Evolutionary conservation across 306 rosid species (phyloP), one percentile per base, ranked within the genome.

Genomic region (Pyrus communis): DNA sequence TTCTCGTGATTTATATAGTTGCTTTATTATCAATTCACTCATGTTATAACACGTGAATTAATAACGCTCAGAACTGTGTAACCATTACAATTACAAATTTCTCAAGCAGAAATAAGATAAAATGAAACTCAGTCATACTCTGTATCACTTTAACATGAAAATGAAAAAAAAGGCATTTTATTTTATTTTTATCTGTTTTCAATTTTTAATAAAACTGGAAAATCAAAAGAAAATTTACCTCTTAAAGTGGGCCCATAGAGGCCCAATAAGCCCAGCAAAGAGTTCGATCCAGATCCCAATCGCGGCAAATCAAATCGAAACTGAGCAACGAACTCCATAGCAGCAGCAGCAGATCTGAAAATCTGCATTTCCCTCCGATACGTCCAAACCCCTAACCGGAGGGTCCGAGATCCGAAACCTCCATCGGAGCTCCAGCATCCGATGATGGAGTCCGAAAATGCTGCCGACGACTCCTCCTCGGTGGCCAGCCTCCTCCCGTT

Each of bases 391-490:
- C 46, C 22, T 22, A 64, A 52, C 38, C 67, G 70, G 64, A 57
- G 66, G 45, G 54, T 54, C 66, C 81, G 76, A 49, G 55, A 80
- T 71, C 74, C 70, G 67, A 62, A 18, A 43, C 30, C 49, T 76
- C 72, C 62, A 40, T 19, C 80, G 81, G 84, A 78, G 69, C 71
- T 73, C 76, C 58, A 76, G 65, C 61, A 69, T 65, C 52, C 25
- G 57, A 87, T 91, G 57, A 88, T 91, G 96, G 96, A 89, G 78
- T 77, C 84, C 72, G 85, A 85, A 35, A 87, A 73, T 73, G 85
- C 85, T 35, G 80, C 71, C 73, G 86, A 82, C 23, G 91, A 82
- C 70, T 67, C 83, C 19, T 82, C 89, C 42, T 61, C 86, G 11
- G 74, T 79, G 73, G 67, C 74, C 10, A 49, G 82, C 77, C 88